These are phyloP conservation scores for Starmerella stigmatis DNA, from an alignment of 805 yeast species.

Conservation along the genomic window DNA sequence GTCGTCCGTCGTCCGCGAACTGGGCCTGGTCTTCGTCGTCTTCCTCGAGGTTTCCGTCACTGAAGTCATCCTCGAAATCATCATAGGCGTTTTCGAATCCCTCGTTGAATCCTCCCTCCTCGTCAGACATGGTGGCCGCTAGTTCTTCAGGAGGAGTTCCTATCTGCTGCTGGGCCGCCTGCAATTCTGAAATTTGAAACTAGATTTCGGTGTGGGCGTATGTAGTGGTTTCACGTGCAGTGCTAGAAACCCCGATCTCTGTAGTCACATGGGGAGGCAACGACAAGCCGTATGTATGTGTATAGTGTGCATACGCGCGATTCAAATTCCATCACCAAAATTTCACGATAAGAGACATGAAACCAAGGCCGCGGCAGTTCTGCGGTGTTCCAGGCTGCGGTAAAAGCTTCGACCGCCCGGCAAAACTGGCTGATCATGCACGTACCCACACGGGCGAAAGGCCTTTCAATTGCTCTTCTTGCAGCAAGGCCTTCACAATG, in stretches of 20 bases:
- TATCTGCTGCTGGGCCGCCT: too few relatives aligned
- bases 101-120: slow-evolving; percentile 45
- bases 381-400: slow-evolving; percentile 54
- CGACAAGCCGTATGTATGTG: too few relatives aligned
- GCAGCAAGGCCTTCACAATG: slow-evolving; percentile 58
- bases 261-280: not conserved
- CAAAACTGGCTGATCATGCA: slow-evolving; percentile 70
- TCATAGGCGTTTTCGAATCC: slow-evolving; percentile 61
- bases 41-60: slow-evolving; percentile 53
- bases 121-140: slow-evolving; percentile 33
- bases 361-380: slow-evolving; percentile 32
- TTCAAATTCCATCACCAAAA: not conserved
- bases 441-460: slow-evolving; percentile 67
- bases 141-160: not conserved
- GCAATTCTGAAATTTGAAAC: too few relatives aligned
- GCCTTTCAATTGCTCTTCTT: slow-evolving; percentile 60
- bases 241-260: not conserved
- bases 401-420: slow-evolving; percentile 71
- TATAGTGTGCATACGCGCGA: too few relatives aligned
- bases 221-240: not conserved
- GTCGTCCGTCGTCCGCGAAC: slow-evolving; percentile 58
- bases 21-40: slow-evolving; percentile 32
- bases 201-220: not conserved
- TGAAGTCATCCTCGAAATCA: slow-evolving; percentile 55
- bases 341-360: slow-evolving; percentile 11